Base-by-base conservation (phyloP, 148 eudicot species). In the Rhododendron griersonianum region DNA sequence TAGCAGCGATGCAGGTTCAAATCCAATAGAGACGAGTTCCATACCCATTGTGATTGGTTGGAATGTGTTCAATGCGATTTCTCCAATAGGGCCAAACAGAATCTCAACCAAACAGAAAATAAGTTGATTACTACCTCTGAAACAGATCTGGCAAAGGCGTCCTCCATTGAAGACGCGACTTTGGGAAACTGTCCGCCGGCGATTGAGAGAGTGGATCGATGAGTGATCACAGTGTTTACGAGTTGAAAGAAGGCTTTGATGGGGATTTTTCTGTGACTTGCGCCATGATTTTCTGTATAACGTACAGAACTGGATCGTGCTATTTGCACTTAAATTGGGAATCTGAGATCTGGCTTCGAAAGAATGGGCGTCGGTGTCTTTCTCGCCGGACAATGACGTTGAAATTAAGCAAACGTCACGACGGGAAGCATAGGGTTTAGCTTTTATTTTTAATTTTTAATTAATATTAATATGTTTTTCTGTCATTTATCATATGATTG, bases 91-190 rank as follows among this genome's bases (percentile, higher is more conserved):
- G 61, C 71, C 30, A 30, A 51, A 19, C 44, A 33, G 33, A 33
- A 21, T 3, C 44, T 41, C 77, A 14, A 73, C 73, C 13, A 11
- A 28, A 35, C 39, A 74, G n/a, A 37, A 35, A 37, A 74, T 13
- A 41, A 47, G 50, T 55, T 55, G 21, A 55, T 3, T 55, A 55
- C 18, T 87, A 95, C 99, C 97, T 96, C 98, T 14, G 90, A 35
- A 15, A 87, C 92, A 81, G 99, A 94, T 96, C 97, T 92, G 75
- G 98, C 93, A 73, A 89, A 95, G 8, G 99, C 99, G 89, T 96
- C 97, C 85, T 96, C 98, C 99, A 96, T 96, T 48, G 74, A 79
- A 61, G 86, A 82, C 73, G 48, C 63, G 35, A 51, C 13, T 16
- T 25, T 14, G n/a, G 35, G 28, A 33, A 15, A 44, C 28, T 13